Conservation (phyloP, 2,329 filamentous ascomycete species). For the Amauroascus niger region DNA sequence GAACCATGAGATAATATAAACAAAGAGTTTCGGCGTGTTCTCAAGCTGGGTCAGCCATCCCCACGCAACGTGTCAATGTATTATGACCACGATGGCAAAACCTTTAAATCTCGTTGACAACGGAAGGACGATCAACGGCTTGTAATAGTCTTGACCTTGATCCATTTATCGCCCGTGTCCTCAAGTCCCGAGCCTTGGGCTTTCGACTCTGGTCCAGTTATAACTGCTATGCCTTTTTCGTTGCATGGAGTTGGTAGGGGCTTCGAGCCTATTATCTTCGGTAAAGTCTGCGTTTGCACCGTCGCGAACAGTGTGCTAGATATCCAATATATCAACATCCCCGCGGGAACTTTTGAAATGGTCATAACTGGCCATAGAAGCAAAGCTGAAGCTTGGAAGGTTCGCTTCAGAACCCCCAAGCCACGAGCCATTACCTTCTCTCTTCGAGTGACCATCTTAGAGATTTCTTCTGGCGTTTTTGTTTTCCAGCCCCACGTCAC, state of each 20-base stretch:
- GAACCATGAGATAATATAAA: too few relatives aligned
- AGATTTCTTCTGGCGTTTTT: slow-evolving; percentile 15
- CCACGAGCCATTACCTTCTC: slow-evolving; percentile 9
- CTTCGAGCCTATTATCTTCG: slow-evolving; percentile 33
- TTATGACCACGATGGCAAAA: background rate
- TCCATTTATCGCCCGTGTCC: background rate
- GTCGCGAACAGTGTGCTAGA: slow-evolving; percentile 37
- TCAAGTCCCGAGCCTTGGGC: background rate
- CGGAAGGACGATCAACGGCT: background rate
- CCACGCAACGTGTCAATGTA: background rate
- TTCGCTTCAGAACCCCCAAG: slow-evolving; percentile 23
- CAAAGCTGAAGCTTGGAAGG: slow-evolving; percentile 33
- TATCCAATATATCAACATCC: slow-evolving; percentile 44
- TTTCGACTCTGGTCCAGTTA: background rate
- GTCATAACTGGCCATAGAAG: slow-evolving; percentile 32
- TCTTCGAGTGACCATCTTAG: slow-evolving; percentile 5
- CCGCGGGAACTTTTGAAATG: slow-evolving; percentile 33
- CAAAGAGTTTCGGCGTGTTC: background rate
- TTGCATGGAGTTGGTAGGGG: slow-evolving; percentile 25
- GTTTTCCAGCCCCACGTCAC: slow-evolving; percentile 29
- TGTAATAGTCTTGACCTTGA: background rate
- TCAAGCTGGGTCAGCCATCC: background rate
- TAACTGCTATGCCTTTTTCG: slow-evolving; percentile 2
- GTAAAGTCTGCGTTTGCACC: slow-evolving; percentile 32
- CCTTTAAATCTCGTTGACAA: background rate